Base-by-base conservation (phyloP, 225 moss, liverwort and hornwort genomes). In the Pseudoscleropodium purum region DNA sequence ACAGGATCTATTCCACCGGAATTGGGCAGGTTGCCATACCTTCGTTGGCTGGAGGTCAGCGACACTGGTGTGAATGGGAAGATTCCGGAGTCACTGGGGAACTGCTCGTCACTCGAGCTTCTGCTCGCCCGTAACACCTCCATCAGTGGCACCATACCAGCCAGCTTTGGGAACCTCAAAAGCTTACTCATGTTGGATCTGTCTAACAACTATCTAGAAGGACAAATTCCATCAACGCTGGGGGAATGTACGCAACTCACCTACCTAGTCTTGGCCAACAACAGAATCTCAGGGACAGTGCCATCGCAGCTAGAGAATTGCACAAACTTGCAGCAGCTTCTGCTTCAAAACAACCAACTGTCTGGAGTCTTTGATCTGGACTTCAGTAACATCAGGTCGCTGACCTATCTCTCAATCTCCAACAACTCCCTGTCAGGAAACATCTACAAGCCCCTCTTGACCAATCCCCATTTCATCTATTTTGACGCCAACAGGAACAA, bases 351-450 rank as follows among this genome's bases (percentile, higher is more conserved):
- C 75, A 91, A 91, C 72, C 83, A 63, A n/a, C 83, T 91, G 4
- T 83, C 51, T 39, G 91, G 91, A 39, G 61, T 52, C 11, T 86
- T 91, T 79, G 87, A 83, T 10, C 39, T 89, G 23, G 67, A 91
- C 62, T 83, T 89, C 36, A 86, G 91, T 43, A 63, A 69, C 21
- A 57, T 78, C 23, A 66, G 36, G 67, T 81, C 85, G 36, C 79
- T 85, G n/a, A 69, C 84, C 24, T 80, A 87, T 72, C 70, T 91
- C 62, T 84, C 88, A 0, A 85, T 91, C 65, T 84, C 84, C 73
- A 91, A 91, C 85, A 91, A 91, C 49, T 87, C 79, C 19, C 62
- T 91, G 8, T 88, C 88, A 21, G 88, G 91, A 61, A 81, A 85
- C 67, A 82, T 91, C 74, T 88, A 85, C 81, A 89, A 62, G 36